Evolutionary conservation across 1,284 basidiomycete species (phyloP).

Genomic region (Singerocomus rubriflavus): DNA sequence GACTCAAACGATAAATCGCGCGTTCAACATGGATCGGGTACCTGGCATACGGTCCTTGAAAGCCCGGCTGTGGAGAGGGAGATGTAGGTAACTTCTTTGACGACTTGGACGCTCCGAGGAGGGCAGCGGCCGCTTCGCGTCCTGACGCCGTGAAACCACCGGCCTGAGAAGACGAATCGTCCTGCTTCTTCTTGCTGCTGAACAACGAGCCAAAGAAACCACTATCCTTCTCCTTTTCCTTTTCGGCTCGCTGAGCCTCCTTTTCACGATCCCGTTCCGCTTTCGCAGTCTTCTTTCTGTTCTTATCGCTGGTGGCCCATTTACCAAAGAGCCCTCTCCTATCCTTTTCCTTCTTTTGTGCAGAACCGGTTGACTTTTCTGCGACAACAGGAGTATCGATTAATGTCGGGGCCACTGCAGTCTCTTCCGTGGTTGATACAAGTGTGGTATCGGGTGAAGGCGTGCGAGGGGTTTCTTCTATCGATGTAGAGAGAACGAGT

Average conservation of each 20-base stretch:
- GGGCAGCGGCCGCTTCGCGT: constrained; percentile 77
- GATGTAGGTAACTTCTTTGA: constrained; percentile 62
- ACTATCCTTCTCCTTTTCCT: constrained; percentile 56
- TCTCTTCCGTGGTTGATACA: constrained; percentile 30
- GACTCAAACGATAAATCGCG: constrained; percentile 94
- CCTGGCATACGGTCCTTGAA: constrained; percentile 69
- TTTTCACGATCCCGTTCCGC: constrained; percentile 43
- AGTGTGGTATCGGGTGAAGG: constrained; percentile 41
- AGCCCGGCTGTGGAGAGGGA: constrained; percentile 54
- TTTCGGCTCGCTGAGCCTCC: constrained; percentile 48
- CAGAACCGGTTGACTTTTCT: constrained; percentile 33
- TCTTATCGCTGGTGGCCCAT: constrained; percentile 64
- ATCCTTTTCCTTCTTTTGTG: constrained; percentile 68
- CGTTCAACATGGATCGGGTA: constrained; percentile 98
- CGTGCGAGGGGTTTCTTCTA: constrained; percentile 42
- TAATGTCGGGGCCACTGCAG: constrained; percentile 18
- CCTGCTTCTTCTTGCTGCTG: constrained; percentile 78
- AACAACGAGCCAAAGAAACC: constrained; percentile 90
- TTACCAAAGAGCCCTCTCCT: constrained; percentile 74
- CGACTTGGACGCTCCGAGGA: constrained; percentile 79
- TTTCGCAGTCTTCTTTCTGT: constrained; percentile 54
- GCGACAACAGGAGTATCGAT: constrained; percentile 26
- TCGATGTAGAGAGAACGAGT: constrained; percentile 30
- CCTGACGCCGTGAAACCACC: constrained; percentile 56
- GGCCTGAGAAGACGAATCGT: constrained; percentile 52